A percentile compares a stretch with the other conserved stretches of the same genome.
Evolutionary conservation across 2,329 filamentous ascomycete genomes (phyloP).

Genomic region (Phaeosphaeria sp.): DNA sequence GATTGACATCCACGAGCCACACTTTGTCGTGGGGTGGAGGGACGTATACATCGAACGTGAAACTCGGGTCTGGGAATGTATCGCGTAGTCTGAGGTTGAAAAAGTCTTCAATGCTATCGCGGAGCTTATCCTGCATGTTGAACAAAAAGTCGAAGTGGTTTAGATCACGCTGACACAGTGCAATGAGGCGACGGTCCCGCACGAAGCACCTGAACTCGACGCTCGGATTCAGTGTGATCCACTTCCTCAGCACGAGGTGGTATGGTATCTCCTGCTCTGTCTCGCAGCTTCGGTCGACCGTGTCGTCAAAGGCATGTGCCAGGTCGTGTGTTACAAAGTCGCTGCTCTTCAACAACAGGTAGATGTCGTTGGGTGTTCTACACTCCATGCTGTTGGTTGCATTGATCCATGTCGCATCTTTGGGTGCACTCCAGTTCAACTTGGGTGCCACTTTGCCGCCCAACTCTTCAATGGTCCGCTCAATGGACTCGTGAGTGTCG

Average conservation of each 20-base stretch:
- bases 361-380: constrained; percentile 86
- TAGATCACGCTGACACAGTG: constrained; percentile 85
- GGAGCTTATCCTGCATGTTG: constrained; percentile 69
- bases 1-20: constrained; percentile 92
- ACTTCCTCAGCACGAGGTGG: constrained; percentile 84
- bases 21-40: constrained; percentile 77
- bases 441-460: constrained; percentile 90
- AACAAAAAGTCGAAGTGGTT: constrained; percentile 89
- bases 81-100: constrained; percentile 76
- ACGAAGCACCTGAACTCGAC: constrained; percentile 98
- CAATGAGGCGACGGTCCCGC: constrained; percentile 78
- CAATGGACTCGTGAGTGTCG: constrained; percentile 79
- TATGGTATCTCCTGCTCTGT: constrained; percentile 66
- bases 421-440: constrained; percentile 96
- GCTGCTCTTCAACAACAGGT: constrained; percentile 90
- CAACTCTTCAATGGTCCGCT: constrained; percentile 77
- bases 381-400: constrained; percentile 91
- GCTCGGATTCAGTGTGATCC: constrained; percentile 85
- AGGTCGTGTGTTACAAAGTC: constrained; percentile 95
- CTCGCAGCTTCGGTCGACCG: constrained; percentile 40
- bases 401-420: constrained; percentile 93
- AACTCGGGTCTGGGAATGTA: constrained; percentile 83
- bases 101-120: constrained; percentile 74
- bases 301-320: constrained; percentile 89
- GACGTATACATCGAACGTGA: constrained; percentile 92